Evolutionary conservation across 495 filamentous ascomycete species (phyloP).

Genomic region (Sordaria brevicollis): DNA sequence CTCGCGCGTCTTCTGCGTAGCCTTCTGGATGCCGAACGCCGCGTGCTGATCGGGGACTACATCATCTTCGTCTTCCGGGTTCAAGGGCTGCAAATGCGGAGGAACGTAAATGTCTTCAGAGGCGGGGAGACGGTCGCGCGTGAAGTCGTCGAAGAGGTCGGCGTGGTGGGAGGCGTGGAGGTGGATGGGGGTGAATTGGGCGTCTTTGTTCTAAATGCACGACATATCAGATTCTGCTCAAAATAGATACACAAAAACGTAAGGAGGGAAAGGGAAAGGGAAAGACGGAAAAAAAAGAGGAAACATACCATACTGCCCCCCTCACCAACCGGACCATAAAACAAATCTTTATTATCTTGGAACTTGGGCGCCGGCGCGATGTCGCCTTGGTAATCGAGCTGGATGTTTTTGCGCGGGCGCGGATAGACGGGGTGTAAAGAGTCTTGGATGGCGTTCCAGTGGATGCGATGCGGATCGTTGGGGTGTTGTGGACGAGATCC

Average conservation of each 20-base stretch:
- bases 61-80: conserved; percentile 97
- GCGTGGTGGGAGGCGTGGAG: conserved; percentile 69
- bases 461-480: background rate
- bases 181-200: conserved; percentile 77
- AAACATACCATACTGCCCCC: background rate
- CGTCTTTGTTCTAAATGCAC: conserved; percentile 72
- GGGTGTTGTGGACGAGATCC: background rate
- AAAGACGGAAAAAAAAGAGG: background rate
- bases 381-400: background rate
- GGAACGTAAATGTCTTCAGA: conserved; percentile 75
- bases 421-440: background rate
- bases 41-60: conserved; percentile 96
- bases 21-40: conserved; percentile 87
- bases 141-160: conserved; percentile 88
- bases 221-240: background rate
- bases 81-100: conserved; percentile 80
- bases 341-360: background rate
- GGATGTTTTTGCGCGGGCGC: background rate
- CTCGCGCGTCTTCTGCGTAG: conserved; percentile 62
- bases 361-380: background rate
- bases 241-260: too few species aligned
- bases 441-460: background rate
- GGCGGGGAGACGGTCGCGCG: conserved; percentile 53
- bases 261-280: background rate
- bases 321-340: background rate